These are phyloP conservation scores for Stachybotrys echinatus DNA, from an alignment of 2,329 filamentous ascomycete genomes.

Conservation along the genomic window DNA sequence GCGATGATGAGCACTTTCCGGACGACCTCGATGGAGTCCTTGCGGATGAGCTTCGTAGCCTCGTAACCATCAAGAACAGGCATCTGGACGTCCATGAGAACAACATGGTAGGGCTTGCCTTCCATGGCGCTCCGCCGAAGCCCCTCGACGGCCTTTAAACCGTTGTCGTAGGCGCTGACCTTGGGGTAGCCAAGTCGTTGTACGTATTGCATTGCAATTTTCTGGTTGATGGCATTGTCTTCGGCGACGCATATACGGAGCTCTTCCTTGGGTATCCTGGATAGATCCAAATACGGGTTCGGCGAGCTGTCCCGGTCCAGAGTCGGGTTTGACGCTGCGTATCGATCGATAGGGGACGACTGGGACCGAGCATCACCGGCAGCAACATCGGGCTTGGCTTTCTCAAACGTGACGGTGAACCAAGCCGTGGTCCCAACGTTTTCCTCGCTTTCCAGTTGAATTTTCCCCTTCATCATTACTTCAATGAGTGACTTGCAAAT, in stretches of 20 bases:
- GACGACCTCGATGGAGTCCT: constrained; percentile 70
- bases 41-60: constrained; percentile 76
- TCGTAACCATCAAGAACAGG: constrained; percentile 89
- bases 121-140: constrained; percentile 67
- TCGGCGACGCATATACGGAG: constrained; percentile 90
- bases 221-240: constrained; percentile 91
- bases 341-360: constrained; percentile 29
- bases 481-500: constrained; percentile 95
- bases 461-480: constrained; percentile 82
- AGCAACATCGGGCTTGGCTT: constrained; percentile 60
- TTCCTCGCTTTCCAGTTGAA: constrained; percentile 73
- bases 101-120: constrained; percentile 76
- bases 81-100: constrained; percentile 97
- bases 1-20: constrained; percentile 87
- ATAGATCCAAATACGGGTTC: constrained; percentile 59
- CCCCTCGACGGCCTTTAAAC: constrained; percentile 80
- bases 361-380: constrained; percentile 46
- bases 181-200: constrained; percentile 74
- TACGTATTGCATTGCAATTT: constrained; percentile 88
- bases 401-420: constrained; percentile 82
- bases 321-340: constrained; percentile 20
- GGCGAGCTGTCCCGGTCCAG: constrained; percentile 32
- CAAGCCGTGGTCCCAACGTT: constrained; percentile 66
- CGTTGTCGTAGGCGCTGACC: constrained; percentile 87
- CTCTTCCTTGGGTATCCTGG: constrained; percentile 67